Percentiles rank a stretch among this genome's conserved stretches.
Conservation (phyloP, 2,329 filamentous ascomycete genomes). For the Drechslera avenae region DNA sequence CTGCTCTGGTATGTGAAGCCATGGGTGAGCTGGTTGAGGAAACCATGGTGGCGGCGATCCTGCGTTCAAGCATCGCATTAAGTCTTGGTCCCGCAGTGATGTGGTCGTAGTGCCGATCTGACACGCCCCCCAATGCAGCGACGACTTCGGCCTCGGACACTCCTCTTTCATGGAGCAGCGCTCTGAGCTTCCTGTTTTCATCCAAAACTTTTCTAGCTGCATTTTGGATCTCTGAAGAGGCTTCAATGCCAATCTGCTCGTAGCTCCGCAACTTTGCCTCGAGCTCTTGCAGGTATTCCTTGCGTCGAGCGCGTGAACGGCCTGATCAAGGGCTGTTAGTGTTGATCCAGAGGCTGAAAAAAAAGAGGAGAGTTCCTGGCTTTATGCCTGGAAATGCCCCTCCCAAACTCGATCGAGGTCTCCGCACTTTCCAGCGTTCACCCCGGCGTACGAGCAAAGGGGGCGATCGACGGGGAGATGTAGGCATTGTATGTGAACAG, state of each 20-base stretch:
- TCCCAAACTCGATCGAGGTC: background rate
- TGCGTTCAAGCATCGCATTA: constrained; percentile 40
- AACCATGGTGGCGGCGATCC: constrained; percentile 27
- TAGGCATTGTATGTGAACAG: no score
- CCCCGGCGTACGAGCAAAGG: background rate
- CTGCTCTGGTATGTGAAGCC: constrained; percentile 18
- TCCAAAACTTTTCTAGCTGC: constrained; percentile 71
- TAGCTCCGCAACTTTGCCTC: constrained; percentile 67
- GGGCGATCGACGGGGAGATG: background rate
- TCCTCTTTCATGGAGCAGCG: constrained; percentile 63
- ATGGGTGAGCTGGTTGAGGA: constrained; percentile 27
- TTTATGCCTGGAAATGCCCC: background rate
- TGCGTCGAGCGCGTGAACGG: constrained; percentile 73
- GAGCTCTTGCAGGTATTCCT: constrained; percentile 73
- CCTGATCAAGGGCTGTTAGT: constrained; percentile 43
- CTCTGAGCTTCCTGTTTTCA: constrained; percentile 69
- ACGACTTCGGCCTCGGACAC: constrained; percentile 61
- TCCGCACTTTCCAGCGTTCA: background rate
- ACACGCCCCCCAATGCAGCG: constrained; percentile 30
- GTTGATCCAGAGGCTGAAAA: background rate
- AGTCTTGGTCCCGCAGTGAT: constrained; percentile 35
- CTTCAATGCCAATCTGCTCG: constrained; percentile 69
- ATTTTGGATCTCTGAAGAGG: constrained; percentile 72
- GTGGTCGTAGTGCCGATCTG: constrained; percentile 35
- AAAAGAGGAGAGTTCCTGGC: background rate